These are phyloP conservation scores for Gnomoniopsis smithogilvyi DNA, from an alignment of 2,329 filamentous ascomycete species.

Conservation along the genomic window DNA sequence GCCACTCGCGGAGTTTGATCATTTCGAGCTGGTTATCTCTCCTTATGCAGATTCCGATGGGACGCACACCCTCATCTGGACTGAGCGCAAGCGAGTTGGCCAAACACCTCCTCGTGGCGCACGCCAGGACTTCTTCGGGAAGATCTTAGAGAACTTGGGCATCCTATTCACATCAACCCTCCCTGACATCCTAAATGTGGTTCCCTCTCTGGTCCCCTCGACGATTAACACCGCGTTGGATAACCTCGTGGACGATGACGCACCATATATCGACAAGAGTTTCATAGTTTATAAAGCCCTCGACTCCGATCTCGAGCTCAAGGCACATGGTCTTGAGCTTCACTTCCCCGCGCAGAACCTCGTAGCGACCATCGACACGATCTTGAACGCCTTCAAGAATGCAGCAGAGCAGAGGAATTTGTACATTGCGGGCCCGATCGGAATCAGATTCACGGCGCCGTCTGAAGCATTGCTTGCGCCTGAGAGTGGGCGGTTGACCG, in stretches of 20 bases:
- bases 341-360: constrained; percentile 22
- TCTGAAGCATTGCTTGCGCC: constrained; percentile 24
- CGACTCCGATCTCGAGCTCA: constrained; percentile 23
- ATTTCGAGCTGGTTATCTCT: constrained; percentile 26
- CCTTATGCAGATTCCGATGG: constrained; percentile 20
- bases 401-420: constrained; percentile 19
- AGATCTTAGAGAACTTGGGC: constrained; percentile 21
- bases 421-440: constrained; percentile 24
- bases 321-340: constrained; percentile 19
- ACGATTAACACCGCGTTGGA: constrained; percentile 22
- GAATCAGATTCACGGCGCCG: constrained; percentile 21
- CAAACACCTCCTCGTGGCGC: constrained; percentile 11
- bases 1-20: constrained; percentile 18
- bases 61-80: constrained; percentile 18
- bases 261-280: constrained; percentile 25
- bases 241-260: constrained; percentile 20
- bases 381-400: constrained; percentile 19
- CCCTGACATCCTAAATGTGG: constrained; percentile 18
- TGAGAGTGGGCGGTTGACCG: constrained; percentile 22
- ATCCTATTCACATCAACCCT: constrained; percentile 19
- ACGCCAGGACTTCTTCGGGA: constrained; percentile 21
- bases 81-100: constrained; percentile 20
- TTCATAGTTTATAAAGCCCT: constrained; percentile 23
- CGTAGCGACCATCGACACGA: constrained; percentile 20
- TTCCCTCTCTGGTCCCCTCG: constrained; percentile 20